Percentiles rank a stretch among this genome's conserved stretches.
Conservation (phyloP, 768 basidiomycete species). For the Leccinum subgranulosum region DNA sequence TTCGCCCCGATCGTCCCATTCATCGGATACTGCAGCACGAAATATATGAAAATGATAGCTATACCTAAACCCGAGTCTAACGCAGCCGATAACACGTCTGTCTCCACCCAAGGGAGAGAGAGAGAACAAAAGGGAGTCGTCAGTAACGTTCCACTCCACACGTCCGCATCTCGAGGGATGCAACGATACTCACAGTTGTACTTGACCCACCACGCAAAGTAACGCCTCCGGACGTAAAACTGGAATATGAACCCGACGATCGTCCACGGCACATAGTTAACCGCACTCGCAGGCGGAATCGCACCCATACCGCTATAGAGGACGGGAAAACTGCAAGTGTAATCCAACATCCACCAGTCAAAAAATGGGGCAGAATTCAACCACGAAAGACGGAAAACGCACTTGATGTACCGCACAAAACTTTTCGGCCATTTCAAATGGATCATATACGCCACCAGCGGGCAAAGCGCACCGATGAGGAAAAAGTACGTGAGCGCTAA, state of each 20-base stretch:
- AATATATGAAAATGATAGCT: slow-evolving; percentile 53
- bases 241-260: slow-evolving; percentile 68
- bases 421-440: slow-evolving; percentile 60
- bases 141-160: slow-evolving; percentile 12
- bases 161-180: neutral
- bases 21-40: slow-evolving; percentile 58
- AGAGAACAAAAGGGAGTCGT: neutral
- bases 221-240: slow-evolving; percentile 52
- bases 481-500: slow-evolving; percentile 63
- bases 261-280: slow-evolving; percentile 66
- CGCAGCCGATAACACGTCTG: slow-evolving; percentile 67
- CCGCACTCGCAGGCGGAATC: slow-evolving; percentile 68
- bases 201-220: slow-evolving; percentile 72
- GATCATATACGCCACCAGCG: slow-evolving; percentile 52
- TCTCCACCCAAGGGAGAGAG: neutral
- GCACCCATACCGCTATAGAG: neutral
- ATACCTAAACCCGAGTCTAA: slow-evolving; percentile 67
- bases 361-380: neutral
- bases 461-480: slow-evolving; percentile 67
- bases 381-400: slow-evolving; percentile 20
- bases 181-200: slow-evolving; percentile 33
- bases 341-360: neutral
- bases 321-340: neutral
- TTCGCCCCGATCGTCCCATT: slow-evolving; percentile 56
- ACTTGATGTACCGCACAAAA: slow-evolving; percentile 63